Evolutionary conservation across 2,329 filamentous ascomycete species (phyloP), one percentile per base, ranked within the genome.

Genomic region (Ceratocystis alfenasii): DNA sequence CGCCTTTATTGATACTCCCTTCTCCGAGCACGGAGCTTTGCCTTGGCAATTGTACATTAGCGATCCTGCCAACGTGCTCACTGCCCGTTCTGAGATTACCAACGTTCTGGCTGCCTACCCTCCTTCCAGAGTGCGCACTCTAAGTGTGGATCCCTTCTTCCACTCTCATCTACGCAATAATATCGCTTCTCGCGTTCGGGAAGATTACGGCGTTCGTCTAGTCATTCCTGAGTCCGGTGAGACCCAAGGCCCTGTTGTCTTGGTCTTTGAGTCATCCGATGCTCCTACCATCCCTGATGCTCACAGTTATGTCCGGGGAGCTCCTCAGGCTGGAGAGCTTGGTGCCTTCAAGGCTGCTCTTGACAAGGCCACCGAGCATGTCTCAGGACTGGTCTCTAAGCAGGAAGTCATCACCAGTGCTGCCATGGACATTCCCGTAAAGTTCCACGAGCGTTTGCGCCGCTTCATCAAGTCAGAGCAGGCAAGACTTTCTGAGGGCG

Each of bases 31-130:
- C 57, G 86, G 86, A 45, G 85, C 85, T 10, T 83, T 88, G 57
- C 86, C 87, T 0, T 96, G 92, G 90, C 87, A 96, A 74, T 83
- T 97, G 65, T 96, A 92, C 76, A 89, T 90, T 5, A 83, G 88
- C 46, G 89, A 96, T 71, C 86, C 87, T 69, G 95, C 94, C 79
- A 95, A 91, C 73, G 83, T 83, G 33, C 84, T 89, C 73, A 86
- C 86, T 71, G 88, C 88, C 6, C 87, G 88, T 71, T 83, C 83
- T 5, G 88, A 91, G 71, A 86, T 94, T 72, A 86, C 84, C 73
- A 84, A 83, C 71, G 83, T 94, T 67, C 83, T 93, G 70, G 83
- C 83, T 68, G 83, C 84, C 62, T 87, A 91, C 72, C 89, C 89
- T 53, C 89, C 89, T 2, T 81, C 85, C 46, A 83, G 88, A 69